phyloP scores from a whole-genome alignment of 306 rosid genomes.

The Fagus crenata region DNA sequence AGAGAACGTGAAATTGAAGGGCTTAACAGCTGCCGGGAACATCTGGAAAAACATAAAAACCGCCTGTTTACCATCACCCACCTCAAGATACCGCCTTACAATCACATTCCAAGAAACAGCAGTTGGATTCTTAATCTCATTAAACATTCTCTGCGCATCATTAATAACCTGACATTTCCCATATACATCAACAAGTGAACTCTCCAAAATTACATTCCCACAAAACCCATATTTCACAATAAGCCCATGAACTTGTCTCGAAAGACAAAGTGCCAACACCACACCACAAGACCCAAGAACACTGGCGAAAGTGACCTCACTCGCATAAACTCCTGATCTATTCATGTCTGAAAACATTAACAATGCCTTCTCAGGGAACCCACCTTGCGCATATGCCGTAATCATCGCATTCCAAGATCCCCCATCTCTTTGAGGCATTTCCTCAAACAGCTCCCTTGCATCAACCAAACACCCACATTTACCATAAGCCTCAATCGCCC shows the following conservation, averaged over 20 bases:
- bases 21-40: slow-evolving; percentile 41
- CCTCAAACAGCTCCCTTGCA: slow-evolving; percentile 65
- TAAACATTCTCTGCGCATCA: slow-evolving; percentile 58
- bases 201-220: slow-evolving; percentile 54
- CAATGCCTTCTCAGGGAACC: slow-evolving; percentile 38
- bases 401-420: slow-evolving; percentile 75
- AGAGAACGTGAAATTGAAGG: slow-evolving; percentile 58
- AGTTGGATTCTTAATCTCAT: slow-evolving; percentile 58
- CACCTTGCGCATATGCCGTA: slow-evolving; percentile 42
- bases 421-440: slow-evolving; percentile 71
- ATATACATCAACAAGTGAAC: slow-evolving; percentile 73
- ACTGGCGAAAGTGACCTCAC: slow-evolving; percentile 51
- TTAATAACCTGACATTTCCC: slow-evolving; percentile 54
- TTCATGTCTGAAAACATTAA: slow-evolving; percentile 43
- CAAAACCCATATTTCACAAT: slow-evolving; percentile 48
- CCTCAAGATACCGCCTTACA: slow-evolving; percentile 68
- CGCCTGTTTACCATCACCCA: slow-evolving; percentile 50
- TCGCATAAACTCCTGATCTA: slow-evolving; percentile 37
- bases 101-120: slow-evolving; percentile 76
- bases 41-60: slow-evolving; percentile 53
- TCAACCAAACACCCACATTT: slow-evolving; percentile 61
- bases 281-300: slow-evolving; percentile 58
- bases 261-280: slow-evolving; percentile 34
- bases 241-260: slow-evolving; percentile 57
- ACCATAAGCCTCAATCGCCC: slow-evolving; percentile 61